These are phyloP conservation scores for Blumeriella jaapii DNA, from an alignment of 2,329 filamentous ascomycete species.

Conservation along the genomic window DNA sequence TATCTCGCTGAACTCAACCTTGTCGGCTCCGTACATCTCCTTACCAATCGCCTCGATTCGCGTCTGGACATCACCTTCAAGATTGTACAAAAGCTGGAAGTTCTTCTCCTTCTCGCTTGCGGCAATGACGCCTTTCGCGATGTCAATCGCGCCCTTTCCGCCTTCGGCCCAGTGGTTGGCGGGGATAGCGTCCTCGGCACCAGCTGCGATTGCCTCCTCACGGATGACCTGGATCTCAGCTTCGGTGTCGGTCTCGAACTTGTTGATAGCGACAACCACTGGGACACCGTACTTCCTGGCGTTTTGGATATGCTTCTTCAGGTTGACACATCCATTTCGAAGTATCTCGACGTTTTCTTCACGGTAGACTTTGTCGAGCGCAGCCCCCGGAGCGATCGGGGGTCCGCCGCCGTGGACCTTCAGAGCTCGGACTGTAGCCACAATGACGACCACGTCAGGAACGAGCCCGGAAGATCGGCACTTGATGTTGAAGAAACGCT, in stretches of 20 bases:
- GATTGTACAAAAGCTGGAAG: slow-evolving; percentile 76
- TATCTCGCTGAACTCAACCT: slow-evolving; percentile 85
- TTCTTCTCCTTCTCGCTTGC: slow-evolving; percentile 75
- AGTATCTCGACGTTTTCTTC: slow-evolving; percentile 90
- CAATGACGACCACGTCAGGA: slow-evolving; percentile 87
- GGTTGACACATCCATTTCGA: slow-evolving; percentile 80
- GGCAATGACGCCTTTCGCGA: slow-evolving; percentile 76
- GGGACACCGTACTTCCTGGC: slow-evolving; percentile 83
- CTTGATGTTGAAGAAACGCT: slow-evolving; percentile 99
- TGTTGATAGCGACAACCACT: slow-evolving; percentile 95
- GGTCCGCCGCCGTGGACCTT: slow-evolving; percentile 96
- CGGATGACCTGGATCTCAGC: slow-evolving; percentile 82
- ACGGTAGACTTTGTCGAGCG: slow-evolving; percentile 79
- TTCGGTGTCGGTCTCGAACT: slow-evolving; percentile 86
- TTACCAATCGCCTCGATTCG: slow-evolving; percentile 85
- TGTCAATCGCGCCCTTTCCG: slow-evolving; percentile 76
- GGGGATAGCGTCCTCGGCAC: slow-evolving; percentile 85
- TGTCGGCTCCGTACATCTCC: slow-evolving; percentile 86
- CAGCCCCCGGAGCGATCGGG: slow-evolving; percentile 77
- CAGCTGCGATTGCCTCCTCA: slow-evolving; percentile 83
- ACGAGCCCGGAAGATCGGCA: slow-evolving; percentile 87
- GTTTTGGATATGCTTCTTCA: slow-evolving; percentile 90
- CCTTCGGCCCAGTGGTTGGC: slow-evolving; percentile 97
- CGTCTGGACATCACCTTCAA: slow-evolving; percentile 70
- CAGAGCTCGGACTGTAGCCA: slow-evolving; percentile 87